phyloP scores from a whole-genome alignment of 2,329 filamentous ascomycete genomes.

The Celoporthe dispersa region DNA sequence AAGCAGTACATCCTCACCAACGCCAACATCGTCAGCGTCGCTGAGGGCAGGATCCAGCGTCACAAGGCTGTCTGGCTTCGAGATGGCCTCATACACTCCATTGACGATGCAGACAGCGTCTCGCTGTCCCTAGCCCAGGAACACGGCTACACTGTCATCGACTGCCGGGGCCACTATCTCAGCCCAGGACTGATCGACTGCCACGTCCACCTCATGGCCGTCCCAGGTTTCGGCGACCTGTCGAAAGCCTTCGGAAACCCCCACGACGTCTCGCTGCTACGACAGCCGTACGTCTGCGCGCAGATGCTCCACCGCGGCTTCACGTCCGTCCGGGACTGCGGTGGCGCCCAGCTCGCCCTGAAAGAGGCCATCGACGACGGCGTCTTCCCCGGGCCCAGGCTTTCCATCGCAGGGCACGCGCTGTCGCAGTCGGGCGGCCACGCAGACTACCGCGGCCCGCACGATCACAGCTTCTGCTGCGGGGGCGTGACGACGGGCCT shows the following conservation, averaged over 20 bases:
- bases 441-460: constrained; percentile 48
- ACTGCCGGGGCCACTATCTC: constrained; percentile 23
- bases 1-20: constrained; percentile 32
- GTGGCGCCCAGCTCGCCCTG: constrained; percentile 52
- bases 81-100: constrained; percentile 32
- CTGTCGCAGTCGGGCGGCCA: constrained; percentile 59
- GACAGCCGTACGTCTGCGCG: constrained; percentile 47
- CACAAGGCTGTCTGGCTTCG: constrained; percentile 28
- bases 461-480: constrained; percentile 51
- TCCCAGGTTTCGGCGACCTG: constrained; percentile 33
- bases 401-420: constrained; percentile 55
- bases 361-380: constrained; percentile 55
- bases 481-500: constrained; percentile 45
- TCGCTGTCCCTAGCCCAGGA: constrained; percentile 28
- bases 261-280: constrained; percentile 39
- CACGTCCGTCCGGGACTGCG: constrained; percentile 57
- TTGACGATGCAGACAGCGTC: constrained; percentile 19
- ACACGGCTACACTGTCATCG: constrained; percentile 26
- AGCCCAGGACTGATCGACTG: constrained; percentile 31
- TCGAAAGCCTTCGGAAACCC: constrained; percentile 34
- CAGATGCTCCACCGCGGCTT: constrained; percentile 58
- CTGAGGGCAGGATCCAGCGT: constrained; percentile 28
- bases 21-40: constrained; percentile 35
- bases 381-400: constrained; percentile 51
- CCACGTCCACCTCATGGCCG: constrained; percentile 35